phyloP scores from a whole-genome alignment of 805 yeast species.

The Ogataea nonfermentans region DNA sequence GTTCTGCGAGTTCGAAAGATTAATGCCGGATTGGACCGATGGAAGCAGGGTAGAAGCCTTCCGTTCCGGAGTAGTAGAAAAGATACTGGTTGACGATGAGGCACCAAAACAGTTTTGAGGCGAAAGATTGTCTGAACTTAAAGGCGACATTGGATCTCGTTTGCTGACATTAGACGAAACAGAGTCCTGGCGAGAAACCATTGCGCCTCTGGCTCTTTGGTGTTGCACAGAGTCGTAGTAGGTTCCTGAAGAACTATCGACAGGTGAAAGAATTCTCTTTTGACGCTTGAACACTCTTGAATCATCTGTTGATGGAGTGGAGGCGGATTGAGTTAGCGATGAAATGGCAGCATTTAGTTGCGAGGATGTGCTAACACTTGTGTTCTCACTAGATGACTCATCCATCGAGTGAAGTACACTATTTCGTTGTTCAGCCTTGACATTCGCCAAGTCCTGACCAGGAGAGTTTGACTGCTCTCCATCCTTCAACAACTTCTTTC shows the following conservation, averaged over 20 bases:
- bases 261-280: constrained; percentile 35
- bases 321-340: constrained; percentile 4
- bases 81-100: constrained; percentile 33
- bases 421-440: constrained; percentile 19
- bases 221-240: constrained; percentile 28
- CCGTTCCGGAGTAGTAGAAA: constrained; percentile 34
- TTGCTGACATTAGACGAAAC: constrained; percentile 21
- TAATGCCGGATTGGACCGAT: constrained; percentile 1
- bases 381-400: constrained; percentile 34
- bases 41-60: constrained; percentile 13
- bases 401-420: constrained; percentile 29
- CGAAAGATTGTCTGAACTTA: constrained; percentile 33
- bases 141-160: constrained; percentile 32
- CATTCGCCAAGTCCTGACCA: constrained; percentile 7
- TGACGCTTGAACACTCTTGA: constrained; percentile 27
- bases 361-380: constrained; percentile 21
- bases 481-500: constrained; percentile 64
- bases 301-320: constrained; percentile 11
- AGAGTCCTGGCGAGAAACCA: constrained; percentile 21
- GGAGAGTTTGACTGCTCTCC: constrained; percentile 33
- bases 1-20: constrained; percentile 1
- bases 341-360: constrained; percentile 10
- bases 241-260: constrained; percentile 23
- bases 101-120: constrained; percentile 30
- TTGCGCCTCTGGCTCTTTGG: constrained; percentile 20